A percentile compares a stretch with the other conserved stretches of the same genome.
phyloP scores from a whole-genome alignment of 352 stramenopile genomes.

The Elongisporangium senticosum region DNA sequence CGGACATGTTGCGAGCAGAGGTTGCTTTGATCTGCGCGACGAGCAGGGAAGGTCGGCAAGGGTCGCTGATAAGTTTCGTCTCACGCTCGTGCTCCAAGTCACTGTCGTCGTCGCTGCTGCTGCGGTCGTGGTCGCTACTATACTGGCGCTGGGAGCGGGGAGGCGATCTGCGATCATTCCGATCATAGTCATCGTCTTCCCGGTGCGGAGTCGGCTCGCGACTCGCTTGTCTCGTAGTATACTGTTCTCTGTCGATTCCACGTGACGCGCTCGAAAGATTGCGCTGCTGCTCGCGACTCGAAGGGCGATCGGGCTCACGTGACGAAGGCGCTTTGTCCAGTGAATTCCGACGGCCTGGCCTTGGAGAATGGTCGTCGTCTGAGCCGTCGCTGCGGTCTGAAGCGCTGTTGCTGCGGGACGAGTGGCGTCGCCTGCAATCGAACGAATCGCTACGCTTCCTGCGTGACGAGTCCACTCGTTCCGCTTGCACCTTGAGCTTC shows the following conservation, averaged over 20 bases:
- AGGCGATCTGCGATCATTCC: slow-evolving; percentile 7
- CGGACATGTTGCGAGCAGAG: slow-evolving; percentile 8
- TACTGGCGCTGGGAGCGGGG: slow-evolving; percentile 18
- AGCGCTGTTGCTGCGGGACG: slow-evolving; percentile 7
- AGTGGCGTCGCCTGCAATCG: slow-evolving; percentile 9
- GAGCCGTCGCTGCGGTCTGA: neutral
- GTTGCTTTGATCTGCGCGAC: slow-evolving; percentile 60
- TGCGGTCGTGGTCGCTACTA: slow-evolving; percentile 7
- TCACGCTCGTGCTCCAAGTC: neutral
- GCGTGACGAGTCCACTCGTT: neutral
- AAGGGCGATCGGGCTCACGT: neutral
- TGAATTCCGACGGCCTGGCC: neutral
- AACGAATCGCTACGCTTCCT: slow-evolving; percentile 6
- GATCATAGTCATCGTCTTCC: slow-evolving; percentile 6
- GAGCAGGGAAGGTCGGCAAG: slow-evolving; percentile 24
- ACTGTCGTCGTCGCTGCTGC: neutral
- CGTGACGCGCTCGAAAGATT: neutral
- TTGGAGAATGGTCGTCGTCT: neutral
- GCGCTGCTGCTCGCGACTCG: neutral
- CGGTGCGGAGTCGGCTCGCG: neutral
- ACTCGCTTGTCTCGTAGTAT: neutral
- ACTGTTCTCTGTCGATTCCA: neutral
- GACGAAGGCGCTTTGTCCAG: neutral
- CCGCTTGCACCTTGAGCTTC: neutral
- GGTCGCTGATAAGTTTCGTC: slow-evolving; percentile 7